Evolutionary conservation across 2,329 filamentous ascomycete species (phyloP).

Genomic region (Alternaria angustiovoidea): DNA sequence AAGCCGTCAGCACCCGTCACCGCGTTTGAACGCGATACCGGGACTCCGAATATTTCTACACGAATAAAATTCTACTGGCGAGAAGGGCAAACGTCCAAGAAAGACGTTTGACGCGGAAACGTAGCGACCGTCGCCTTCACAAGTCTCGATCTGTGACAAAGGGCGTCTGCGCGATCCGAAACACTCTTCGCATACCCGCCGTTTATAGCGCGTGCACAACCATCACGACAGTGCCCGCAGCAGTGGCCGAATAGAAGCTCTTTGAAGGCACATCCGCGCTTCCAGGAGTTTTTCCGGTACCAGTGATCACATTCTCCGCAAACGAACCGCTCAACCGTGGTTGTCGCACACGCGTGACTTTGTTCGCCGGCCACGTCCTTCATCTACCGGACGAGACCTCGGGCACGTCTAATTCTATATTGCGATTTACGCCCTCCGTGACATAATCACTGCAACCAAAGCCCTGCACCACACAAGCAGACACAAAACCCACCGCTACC

Average conservation of each 20-base stretch:
- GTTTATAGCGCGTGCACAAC: not conserved
- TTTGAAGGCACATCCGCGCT: not conserved
- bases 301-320: slow-evolving; percentile 5
- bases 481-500: not conserved
- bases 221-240: not conserved
- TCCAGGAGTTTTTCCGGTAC: not conserved
- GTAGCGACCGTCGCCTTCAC: not conserved
- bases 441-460: not conserved
- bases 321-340: slow-evolving; percentile 8
- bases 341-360: slow-evolving; percentile 4
- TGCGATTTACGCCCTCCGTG: not conserved
- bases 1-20: slow-evolving; percentile 31
- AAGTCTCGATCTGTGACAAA: not conserved
- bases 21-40: slow-evolving; percentile 27
- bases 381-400: not conserved
- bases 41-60: slow-evolving; percentile 9
- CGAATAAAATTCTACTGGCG: not conserved
- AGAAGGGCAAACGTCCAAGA: not conserved
- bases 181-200: not conserved
- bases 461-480: not conserved
- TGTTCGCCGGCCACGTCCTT: not conserved
- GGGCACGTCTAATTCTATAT: not conserved
- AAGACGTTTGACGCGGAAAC: not conserved
- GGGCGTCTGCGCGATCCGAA: not conserved
- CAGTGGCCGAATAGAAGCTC: not conserved